These are phyloP conservation scores for Verticillium nubilum DNA, from an alignment of 2,329 filamentous ascomycete species.

Conservation along the genomic window DNA sequence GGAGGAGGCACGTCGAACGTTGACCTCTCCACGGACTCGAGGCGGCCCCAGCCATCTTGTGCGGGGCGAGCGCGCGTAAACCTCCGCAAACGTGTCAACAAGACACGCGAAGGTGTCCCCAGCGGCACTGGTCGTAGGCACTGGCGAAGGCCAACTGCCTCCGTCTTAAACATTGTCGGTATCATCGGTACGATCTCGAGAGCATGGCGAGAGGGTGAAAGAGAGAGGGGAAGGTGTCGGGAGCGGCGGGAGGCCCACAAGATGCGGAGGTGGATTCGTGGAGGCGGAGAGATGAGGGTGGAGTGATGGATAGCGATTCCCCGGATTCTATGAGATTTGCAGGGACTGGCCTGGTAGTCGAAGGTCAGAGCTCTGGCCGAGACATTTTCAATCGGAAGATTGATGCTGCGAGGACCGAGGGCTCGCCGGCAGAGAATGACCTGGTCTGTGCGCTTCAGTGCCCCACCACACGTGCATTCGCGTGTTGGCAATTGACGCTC, in stretches of 20 bases:
- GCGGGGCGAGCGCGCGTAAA: slow-evolving; percentile 6
- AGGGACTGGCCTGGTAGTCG: neutral
- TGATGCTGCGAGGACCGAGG: neutral
- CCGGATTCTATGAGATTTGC: neutral
- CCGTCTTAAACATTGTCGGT: slow-evolving; percentile 5
- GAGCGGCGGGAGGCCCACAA: neutral
- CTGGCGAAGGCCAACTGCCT: slow-evolving; percentile 16
- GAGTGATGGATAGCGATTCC: slow-evolving; percentile 12
- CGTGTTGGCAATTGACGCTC: neutral
- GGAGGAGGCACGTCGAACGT: neutral
- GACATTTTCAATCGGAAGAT: neutral
- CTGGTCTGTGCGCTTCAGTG: neutral
- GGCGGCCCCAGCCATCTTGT: neutral
- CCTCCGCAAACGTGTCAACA: slow-evolving; percentile 17
- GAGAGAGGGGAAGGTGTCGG: neutral
- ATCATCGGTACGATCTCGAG: slow-evolving; percentile 5
- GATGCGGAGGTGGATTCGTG: neutral
- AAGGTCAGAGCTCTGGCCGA: neutral
- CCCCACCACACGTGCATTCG: neutral
- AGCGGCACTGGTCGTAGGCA: slow-evolving; percentile 11
- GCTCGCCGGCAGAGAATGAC: neutral
- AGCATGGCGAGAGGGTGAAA: neutral
- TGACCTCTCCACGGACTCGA: neutral
- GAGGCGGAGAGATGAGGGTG: neutral
- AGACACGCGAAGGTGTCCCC: slow-evolving; percentile 19